Conservation (phyloP, 139 green algal species). For the Mesostigma viride region DNA sequence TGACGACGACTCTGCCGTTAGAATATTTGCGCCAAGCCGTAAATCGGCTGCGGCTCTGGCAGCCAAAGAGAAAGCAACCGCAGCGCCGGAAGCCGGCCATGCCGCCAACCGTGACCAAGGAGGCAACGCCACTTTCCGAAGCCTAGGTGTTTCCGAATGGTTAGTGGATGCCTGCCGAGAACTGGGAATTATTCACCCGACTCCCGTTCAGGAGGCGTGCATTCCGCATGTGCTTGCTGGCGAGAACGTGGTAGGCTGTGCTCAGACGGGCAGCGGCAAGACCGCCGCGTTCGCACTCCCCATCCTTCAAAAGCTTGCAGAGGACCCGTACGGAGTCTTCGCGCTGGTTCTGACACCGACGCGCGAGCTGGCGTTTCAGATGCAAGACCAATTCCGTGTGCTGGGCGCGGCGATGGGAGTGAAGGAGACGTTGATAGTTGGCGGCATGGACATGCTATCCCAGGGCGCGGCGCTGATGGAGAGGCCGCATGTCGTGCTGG, state of each 20-base stretch:
- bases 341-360: constrained; percentile 84
- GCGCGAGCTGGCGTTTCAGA: constrained; percentile 89
- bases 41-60: no score
- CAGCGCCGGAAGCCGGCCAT: no score
- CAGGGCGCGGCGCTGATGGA: constrained; percentile 59
- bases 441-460: constrained; percentile 70
- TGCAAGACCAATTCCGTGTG: constrained; percentile 82
- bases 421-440: constrained; percentile 66
- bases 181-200: constrained; percentile 25
- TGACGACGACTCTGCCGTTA: no score
- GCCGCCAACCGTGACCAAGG: no score
- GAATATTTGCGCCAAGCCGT: no score
- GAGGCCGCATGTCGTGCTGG: constrained; percentile 87
- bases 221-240: constrained; percentile 74
- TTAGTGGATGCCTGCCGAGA: constrained; percentile 12
- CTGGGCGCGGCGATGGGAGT: constrained; percentile 43
- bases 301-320: constrained; percentile 54
- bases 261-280: constrained; percentile 90
- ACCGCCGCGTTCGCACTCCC: constrained; percentile 93
- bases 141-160: constrained; percentile 25
- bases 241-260: constrained; percentile 73
- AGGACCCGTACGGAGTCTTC: constrained; percentile 84
- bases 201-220: constrained; percentile 27
- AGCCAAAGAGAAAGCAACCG: no score
- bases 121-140: constrained; percentile 8